Conservation (phyloP, 2,329 filamentous ascomycete species). For the Aurifilum marmelostoma region DNA sequence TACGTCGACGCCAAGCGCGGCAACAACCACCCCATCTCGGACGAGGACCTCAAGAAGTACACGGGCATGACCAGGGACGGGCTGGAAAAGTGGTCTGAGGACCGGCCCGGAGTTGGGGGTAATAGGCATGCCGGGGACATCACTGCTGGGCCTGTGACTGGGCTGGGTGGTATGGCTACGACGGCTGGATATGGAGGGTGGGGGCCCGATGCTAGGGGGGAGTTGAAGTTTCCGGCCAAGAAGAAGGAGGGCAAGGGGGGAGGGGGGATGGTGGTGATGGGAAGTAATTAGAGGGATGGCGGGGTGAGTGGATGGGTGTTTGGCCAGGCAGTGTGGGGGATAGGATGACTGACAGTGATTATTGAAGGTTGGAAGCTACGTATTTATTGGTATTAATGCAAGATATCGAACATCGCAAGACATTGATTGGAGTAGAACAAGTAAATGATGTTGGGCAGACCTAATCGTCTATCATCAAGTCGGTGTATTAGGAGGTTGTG, state of each 20-base stretch:
- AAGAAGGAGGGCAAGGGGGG: constrained; percentile 5
- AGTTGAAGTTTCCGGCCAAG: constrained; percentile 19
- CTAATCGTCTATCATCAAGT: too few relatives aligned
- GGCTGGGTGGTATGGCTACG: constrained; percentile 24
- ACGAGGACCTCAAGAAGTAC: constrained; percentile 29
- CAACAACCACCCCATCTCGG: constrained; percentile 33
- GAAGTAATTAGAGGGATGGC: not conserved
- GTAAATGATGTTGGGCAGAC: too few relatives aligned
- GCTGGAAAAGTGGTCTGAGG: constrained; percentile 20
- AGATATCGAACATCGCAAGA: too few relatives aligned
- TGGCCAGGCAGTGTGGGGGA: too few relatives aligned
- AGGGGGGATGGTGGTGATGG: not conserved
- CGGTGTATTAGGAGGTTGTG: too few relatives aligned
- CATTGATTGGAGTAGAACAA: too few relatives aligned
- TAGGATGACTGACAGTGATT: too few relatives aligned
- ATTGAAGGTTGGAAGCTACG: too few relatives aligned
- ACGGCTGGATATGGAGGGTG: constrained; percentile 26
- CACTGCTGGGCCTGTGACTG: constrained; percentile 20
- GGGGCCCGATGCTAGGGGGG: constrained; percentile 18
- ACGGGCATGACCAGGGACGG: constrained; percentile 26
- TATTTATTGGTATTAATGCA: too few relatives aligned
- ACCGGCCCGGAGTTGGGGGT: constrained; percentile 21
- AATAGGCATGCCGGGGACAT: constrained; percentile 27
- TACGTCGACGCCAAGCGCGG: constrained; percentile 32
- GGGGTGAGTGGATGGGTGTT: not conserved